Percentiles rank a stretch among this genome's conserved stretches.
phyloP scores from a whole-genome alignment of 2,329 filamentous ascomycete species.

The Podosphaera leucotricha region DNA sequence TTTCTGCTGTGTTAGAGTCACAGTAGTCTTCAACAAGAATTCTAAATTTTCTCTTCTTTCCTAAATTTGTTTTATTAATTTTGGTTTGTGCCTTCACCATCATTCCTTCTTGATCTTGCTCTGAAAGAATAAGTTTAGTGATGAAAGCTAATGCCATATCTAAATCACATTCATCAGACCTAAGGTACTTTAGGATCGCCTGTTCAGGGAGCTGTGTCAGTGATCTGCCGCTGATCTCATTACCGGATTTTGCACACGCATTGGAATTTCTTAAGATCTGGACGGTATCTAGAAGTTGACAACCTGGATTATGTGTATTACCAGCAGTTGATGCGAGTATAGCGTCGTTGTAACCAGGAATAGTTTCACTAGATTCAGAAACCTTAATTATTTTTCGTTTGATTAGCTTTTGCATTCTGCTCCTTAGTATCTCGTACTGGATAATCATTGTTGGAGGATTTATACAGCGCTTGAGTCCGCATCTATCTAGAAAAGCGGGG shows the following conservation, averaged over 20 bases:
- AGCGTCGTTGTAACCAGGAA: conserved; percentile 9
- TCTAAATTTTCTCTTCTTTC: not conserved
- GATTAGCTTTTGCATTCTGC: conserved; percentile 9
- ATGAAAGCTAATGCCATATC: conserved; percentile 8
- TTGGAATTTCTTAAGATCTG: conserved; percentile 4
- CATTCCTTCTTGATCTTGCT: conserved; percentile 1
- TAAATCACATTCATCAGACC: conserved; percentile 8
- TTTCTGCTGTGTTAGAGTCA: not conserved
- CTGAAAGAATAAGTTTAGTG: conserved; percentile 2
- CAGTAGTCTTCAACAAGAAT: not conserved
- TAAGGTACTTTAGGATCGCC: conserved; percentile 9
- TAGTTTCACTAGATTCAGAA: conserved; percentile 4
- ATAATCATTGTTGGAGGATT: conserved; percentile 7
- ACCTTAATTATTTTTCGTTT: conserved; percentile 4
- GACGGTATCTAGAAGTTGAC: conserved; percentile 7
- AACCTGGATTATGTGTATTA: conserved; percentile 1
- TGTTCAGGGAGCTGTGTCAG: conserved; percentile 11
- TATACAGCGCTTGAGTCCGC: conserved; percentile 8
- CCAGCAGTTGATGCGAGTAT: conserved; percentile 1
- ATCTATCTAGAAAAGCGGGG: conserved; percentile 14
- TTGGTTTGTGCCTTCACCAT: not conserved
- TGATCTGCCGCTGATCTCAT: conserved; percentile 9
- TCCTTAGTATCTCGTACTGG: conserved; percentile 13
- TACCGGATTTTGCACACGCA: not conserved
- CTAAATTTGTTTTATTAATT: not conserved